Evolutionary conservation across 176 grass and related monocot species (phyloP).

Genomic region (Triticum timopheevii): DNA sequence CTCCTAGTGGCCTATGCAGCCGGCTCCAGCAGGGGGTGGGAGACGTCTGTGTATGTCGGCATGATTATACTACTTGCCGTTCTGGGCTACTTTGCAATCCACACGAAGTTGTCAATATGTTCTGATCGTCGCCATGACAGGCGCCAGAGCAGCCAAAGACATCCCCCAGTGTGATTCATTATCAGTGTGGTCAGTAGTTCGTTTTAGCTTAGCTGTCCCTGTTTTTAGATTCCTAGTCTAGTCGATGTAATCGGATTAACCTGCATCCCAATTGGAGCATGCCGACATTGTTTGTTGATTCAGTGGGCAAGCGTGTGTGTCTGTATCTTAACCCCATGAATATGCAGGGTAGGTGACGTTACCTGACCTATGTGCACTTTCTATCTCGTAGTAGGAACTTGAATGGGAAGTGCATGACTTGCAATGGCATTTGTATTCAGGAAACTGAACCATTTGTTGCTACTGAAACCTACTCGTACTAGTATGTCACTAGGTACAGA

Average conservation of each 20-base stretch:
- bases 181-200: not conserved
- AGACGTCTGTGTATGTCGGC: not conserved
- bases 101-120: not conserved
- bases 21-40: not conserved
- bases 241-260: not conserved
- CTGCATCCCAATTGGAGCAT: too few relatives aligned
- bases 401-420: not conserved
- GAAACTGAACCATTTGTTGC: not conserved
- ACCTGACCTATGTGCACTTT: not conserved
- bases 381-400: not conserved
- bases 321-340: not conserved
- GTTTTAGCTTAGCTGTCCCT: not conserved
- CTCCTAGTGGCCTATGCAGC: constrained; percentile 16
- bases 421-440: not conserved
- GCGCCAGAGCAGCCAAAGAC: not conserved
- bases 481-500: not conserved
- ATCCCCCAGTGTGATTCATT: not conserved
- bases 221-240: not conserved
- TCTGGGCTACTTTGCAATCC: not conserved
- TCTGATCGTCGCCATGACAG: not conserved
- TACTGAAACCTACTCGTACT: not conserved
- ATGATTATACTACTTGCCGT: not conserved
- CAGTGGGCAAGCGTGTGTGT: not conserved
- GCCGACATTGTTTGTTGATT: not conserved
- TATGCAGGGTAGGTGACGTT: not conserved